Conservation (phyloP, 768 basidiomycete species). For the Lactarius psammicola region DNA sequence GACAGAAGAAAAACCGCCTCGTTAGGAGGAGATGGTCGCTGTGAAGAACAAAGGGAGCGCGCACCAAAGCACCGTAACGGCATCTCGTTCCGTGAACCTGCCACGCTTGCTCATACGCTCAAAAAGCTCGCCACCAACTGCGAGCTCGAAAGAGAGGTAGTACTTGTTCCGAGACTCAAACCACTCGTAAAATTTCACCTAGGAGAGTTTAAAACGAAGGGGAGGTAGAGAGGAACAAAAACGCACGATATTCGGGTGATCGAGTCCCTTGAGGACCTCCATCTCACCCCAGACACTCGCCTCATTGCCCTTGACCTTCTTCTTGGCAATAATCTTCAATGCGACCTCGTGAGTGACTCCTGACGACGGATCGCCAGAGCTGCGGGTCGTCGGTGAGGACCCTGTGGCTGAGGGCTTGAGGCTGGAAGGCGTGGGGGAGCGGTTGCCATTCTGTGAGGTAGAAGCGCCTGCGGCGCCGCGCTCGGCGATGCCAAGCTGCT, state of each 20-base stretch:
- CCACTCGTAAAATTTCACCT: constrained; percentile 97
- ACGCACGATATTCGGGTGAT: constrained; percentile 89
- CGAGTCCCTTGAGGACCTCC: constrained; percentile 83
- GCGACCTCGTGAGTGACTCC: constrained; percentile 70
- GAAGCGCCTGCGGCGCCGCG: constrained; percentile 52
- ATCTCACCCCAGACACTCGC: constrained; percentile 89
- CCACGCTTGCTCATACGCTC: constrained; percentile 81
- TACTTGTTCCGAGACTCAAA: constrained; percentile 94
- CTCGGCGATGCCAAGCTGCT: constrained; percentile 54
- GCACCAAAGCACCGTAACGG: constrained; percentile 70
- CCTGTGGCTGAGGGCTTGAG: constrained; percentile 29
- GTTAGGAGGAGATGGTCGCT: background rate
- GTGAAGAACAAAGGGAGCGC: constrained; percentile 32
- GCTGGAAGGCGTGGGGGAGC: background rate
- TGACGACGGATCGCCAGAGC: constrained; percentile 30
- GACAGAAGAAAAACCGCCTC: too few relatives aligned
- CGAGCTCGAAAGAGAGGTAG: constrained; percentile 94
- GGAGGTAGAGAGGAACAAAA: constrained; percentile 16
- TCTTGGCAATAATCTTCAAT: constrained; percentile 90
- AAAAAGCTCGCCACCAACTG: constrained; percentile 92
- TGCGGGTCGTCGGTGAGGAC: constrained; percentile 31
- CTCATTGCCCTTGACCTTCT: constrained; percentile 92
- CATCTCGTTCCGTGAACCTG: constrained; percentile 93
- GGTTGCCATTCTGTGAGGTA: background rate
- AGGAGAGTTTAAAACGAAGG: constrained; percentile 8